Percentiles rank a stretch among this genome's conserved stretches.
Evolutionary conservation across 192 early-diverging fungal species (phyloP).

Genomic region (Radiomyces spectabilis): DNA sequence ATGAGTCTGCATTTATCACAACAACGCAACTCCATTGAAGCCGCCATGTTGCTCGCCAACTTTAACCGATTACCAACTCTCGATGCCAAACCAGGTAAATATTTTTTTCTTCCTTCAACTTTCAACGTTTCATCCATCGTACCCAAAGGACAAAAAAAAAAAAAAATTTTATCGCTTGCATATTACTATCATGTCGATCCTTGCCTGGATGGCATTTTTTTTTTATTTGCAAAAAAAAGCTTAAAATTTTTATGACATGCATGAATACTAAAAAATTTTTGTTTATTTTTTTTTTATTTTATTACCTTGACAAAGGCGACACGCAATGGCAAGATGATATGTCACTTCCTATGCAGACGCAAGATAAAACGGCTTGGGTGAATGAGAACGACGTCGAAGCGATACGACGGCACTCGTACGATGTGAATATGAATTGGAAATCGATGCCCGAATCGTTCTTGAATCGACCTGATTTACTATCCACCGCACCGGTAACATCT

Average conservation of each 20-base stretch:
- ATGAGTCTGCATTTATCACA: slow-evolving; percentile 22
- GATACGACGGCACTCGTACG: slow-evolving; percentile 26
- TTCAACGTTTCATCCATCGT: slow-evolving; percentile 8
- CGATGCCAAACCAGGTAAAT: slow-evolving; percentile 2
- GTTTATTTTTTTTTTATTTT: too few species aligned
- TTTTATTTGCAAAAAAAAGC: too few species aligned
- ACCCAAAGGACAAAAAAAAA: slow-evolving; percentile 1
- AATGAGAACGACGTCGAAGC: slow-evolving; percentile 12
- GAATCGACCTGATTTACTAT: slow-evolving; percentile 4
- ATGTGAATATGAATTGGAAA: slow-evolving; percentile 20
- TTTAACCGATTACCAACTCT: slow-evolving; percentile 15
- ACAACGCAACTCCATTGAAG: slow-evolving; percentile 30
- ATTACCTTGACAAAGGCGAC: too few species aligned
- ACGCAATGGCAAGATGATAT: slow-evolving; percentile 24
- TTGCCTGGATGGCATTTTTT: too few species aligned
- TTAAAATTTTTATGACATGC: too few species aligned
- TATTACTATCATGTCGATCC: too few species aligned
- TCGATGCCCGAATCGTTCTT: slow-evolving; percentile 13
- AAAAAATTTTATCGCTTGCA: too few species aligned
- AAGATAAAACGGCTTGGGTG: slow-evolving; percentile 2
- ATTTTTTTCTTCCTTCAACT: too few species aligned
- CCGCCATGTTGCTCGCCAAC: slow-evolving; percentile 27
- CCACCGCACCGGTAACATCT: too few species aligned
- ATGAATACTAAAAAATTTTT: too few species aligned
- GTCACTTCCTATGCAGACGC: slow-evolving; percentile 9